These are phyloP conservation scores for Starmerella lactis-condensi DNA, from an alignment of 805 yeast species.

Conservation along the genomic window DNA sequence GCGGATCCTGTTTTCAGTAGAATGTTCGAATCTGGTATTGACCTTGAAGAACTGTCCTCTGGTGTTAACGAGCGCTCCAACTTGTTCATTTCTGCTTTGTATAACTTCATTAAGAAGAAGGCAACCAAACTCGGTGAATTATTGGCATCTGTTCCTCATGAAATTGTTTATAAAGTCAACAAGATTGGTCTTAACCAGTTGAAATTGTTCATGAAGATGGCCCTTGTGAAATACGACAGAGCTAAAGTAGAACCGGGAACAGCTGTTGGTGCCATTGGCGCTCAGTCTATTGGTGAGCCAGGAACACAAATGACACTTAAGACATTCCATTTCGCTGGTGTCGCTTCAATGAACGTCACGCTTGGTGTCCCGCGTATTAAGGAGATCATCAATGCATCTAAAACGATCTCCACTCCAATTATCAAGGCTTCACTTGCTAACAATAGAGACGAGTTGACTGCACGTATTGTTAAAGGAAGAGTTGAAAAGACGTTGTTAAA, in stretches of 20 bases:
- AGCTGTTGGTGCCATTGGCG: slow-evolving; percentile 98
- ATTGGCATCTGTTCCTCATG: slow-evolving; percentile 29
- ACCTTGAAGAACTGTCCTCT: slow-evolving; percentile 8
- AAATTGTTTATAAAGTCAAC: slow-evolving; percentile 25
- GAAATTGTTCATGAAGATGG: slow-evolving; percentile 47
- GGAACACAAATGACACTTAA: slow-evolving; percentile 97
- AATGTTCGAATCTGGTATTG: slow-evolving; percentile 4
- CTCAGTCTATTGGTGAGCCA: slow-evolving; percentile 97
- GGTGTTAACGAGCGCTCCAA: slow-evolving; percentile 50
- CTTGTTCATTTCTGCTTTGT: slow-evolving; percentile 57
- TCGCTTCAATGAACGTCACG: slow-evolving; percentile 96
- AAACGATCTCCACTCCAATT: slow-evolving; percentile 86
- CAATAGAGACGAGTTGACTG: slow-evolving; percentile 89
- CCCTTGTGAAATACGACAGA: slow-evolving; percentile 62
- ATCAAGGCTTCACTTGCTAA: slow-evolving; percentile 87
- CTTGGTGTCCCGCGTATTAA: slow-evolving; percentile 98
- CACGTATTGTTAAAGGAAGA: slow-evolving; percentile 95
- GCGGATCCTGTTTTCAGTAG: slow-evolving; percentile 26
- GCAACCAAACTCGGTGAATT: slow-evolving; percentile 37
- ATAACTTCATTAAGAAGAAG: slow-evolving; percentile 41
- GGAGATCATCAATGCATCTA: slow-evolving; percentile 94
- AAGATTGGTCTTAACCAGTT: slow-evolving; percentile 45
- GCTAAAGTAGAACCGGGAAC: slow-evolving; percentile 98
- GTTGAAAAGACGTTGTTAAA: slow-evolving; percentile 76
- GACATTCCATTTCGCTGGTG: slow-evolving; percentile 98